Percentiles rank a stretch among this genome's conserved stretches.
Conservation (phyloP, 495 filamentous ascomycete genomes). For the Talaromyces borbonicus region DNA sequence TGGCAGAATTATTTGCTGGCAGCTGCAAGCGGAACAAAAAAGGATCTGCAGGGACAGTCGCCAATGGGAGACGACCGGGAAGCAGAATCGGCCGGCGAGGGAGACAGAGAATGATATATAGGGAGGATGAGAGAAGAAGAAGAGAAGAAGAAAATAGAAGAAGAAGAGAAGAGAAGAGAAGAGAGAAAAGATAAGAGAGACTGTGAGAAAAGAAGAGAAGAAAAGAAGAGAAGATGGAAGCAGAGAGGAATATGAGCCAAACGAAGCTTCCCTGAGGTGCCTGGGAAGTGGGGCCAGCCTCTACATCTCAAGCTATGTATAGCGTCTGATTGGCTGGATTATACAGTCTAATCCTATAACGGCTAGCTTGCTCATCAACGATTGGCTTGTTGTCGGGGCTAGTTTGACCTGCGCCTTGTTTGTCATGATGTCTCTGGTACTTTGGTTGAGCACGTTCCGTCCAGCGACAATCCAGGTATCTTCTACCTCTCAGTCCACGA, state of each 20-base stretch:
- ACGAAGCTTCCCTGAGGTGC: conserved; percentile 5
- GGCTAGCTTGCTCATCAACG: no score
- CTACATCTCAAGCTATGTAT: background rate
- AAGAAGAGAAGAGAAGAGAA: background rate
- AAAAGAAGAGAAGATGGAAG: conserved; percentile 13
- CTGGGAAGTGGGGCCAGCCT: background rate
- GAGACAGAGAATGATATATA: background rate
- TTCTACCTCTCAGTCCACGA: no score
- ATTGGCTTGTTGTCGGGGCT: no score
- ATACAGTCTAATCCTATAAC: background rate
- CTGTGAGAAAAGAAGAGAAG: conserved; percentile 9
- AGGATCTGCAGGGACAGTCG: conserved; percentile 2
- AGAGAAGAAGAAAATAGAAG: conserved; percentile 5
- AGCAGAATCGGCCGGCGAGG: conserved; percentile 4
- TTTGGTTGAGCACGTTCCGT: no score
- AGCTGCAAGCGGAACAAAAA: conserved; percentile 7
- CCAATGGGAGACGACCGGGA: conserved; percentile 2
- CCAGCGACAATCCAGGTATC: no score
- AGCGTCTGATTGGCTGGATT: background rate
- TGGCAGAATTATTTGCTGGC: no score
- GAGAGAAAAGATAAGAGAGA: conserved; percentile 3
- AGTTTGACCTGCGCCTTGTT: no score
- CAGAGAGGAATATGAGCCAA: conserved; percentile 11
- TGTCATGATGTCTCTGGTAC: no score
- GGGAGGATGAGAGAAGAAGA: conserved; percentile 1